Percentiles rank a stretch among this genome's conserved stretches.
These are phyloP conservation scores for Bolboschoenoplectus hybrid DNA, from an alignment of 202 grass and related monocot species.

Conservation along the genomic window DNA sequence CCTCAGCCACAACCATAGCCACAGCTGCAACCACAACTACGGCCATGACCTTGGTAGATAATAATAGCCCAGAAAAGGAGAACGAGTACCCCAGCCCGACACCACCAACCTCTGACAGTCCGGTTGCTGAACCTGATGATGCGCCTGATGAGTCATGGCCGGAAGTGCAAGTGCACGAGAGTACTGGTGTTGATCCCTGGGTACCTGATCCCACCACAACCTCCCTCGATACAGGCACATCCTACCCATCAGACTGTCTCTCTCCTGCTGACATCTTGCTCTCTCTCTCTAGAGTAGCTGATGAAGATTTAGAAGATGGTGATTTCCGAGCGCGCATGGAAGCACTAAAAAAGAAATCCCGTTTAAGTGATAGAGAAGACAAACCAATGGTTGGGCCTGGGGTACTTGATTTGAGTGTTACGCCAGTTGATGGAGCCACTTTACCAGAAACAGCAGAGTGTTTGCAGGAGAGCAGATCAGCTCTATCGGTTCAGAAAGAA, in stretches of 20 bases:
- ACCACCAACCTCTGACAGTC: constrained; percentile 39
- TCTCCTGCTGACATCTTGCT: constrained; percentile 25
- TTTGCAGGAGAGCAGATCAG: constrained; percentile 25
- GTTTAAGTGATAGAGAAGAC: constrained; percentile 34
- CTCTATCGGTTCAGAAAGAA: constrained; percentile 35
- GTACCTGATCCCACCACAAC: constrained; percentile 32
- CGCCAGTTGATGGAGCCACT: constrained; percentile 14
- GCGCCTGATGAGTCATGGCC: constrained; percentile 31
- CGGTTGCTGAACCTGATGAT: constrained; percentile 23
- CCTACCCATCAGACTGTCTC: constrained; percentile 35
- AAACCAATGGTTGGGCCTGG: constrained; percentile 6
- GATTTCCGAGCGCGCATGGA: constrained; percentile 35
- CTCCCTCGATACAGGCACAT: constrained; percentile 31
- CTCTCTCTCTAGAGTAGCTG: constrained; percentile 33
- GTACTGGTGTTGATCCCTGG: constrained; percentile 32
- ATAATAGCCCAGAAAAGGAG: constrained; percentile 30
- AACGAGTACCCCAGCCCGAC: constrained; percentile 49
- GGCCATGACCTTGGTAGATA: not conserved
- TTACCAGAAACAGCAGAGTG: constrained; percentile 22
- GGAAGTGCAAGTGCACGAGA: constrained; percentile 39
- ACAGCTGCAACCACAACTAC: not conserved
- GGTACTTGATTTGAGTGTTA: constrained; percentile 37
- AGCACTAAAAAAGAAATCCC: constrained; percentile 38
- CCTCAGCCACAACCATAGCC: not conserved
- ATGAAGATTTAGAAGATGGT: constrained; percentile 36